Percentiles rank a stretch among this genome's conserved stretches.
These are phyloP conservation scores for Diospyros lotus DNA, from an alignment of 148 eudicot genomes.

Conservation along the genomic window DNA sequence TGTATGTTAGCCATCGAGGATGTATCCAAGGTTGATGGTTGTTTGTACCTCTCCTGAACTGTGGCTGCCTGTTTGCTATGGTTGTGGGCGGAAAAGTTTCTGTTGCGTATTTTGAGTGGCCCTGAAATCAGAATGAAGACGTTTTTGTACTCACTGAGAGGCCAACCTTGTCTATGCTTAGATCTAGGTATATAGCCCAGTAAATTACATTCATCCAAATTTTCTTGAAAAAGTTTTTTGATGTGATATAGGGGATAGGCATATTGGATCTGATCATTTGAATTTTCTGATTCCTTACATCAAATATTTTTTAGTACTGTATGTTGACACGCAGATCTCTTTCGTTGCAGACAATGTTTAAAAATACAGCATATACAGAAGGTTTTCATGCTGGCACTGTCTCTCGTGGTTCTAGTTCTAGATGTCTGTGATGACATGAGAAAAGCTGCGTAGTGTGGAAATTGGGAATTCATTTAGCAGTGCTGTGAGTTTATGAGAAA, in stretches of 20 bases:
- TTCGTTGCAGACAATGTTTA: slow-evolving; percentile 51
- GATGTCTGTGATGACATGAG: slow-evolving; percentile 10
- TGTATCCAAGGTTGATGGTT: background rate
- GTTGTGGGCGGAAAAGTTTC: background rate
- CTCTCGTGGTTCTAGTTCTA: slow-evolving; percentile 15
- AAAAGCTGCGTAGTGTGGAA: background rate
- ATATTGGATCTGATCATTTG: background rate
- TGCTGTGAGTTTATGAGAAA: background rate
- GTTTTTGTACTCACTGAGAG: background rate
- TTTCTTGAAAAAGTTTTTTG: too few species aligned
- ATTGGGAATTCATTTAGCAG: background rate
- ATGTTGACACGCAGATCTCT: background rate
- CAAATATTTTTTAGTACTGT: background rate
- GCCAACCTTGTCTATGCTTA: background rate
- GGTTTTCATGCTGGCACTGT: slow-evolving; percentile 61
- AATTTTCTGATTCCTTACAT: background rate
- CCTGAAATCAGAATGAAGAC: background rate
- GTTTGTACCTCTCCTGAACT: background rate
- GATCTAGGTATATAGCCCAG: too few species aligned
- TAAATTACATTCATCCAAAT: too few species aligned
- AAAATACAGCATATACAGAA: slow-evolving; percentile 69
- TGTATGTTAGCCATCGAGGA: background rate
- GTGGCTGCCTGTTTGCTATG: background rate
- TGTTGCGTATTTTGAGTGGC: too few species aligned
- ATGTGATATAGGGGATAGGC: background rate